Base-by-base conservation (phyloP, 2,329 filamentous ascomycete genomes). In the Lecanoromycetidae sp. region DNA sequence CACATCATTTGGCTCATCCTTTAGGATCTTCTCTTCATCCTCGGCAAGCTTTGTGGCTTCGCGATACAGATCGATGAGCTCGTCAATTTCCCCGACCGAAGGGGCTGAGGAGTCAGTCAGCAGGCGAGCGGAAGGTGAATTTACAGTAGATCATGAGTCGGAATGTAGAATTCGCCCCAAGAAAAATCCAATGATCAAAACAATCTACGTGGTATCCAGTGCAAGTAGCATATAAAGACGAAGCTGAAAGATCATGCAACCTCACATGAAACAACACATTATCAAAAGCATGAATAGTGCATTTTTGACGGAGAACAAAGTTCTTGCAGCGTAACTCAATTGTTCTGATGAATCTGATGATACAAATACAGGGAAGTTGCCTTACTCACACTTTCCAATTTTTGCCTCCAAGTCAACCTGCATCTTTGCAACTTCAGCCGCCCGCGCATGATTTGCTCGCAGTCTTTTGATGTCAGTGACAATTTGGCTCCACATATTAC, bases 1-100 rank as follows among this genome's bases (percentile, higher is more conserved):
- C 44, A 71, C 68, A 54, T 71, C 69, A 48, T 68, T 67, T 12
- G 69, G 70, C 48, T 71, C 68, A 41, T 71, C 66, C 48, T 62
- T 62, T 27, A 70, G 62, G 27, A 72, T 69, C 17, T 65, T 63
- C 52, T 64, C 65, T 53, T 72, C 70, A 35, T 70, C 66, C 50
- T 72, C 70, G 40, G 67, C 66, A 34, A 70, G 60, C 52, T 68
- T 69, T 44, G 66, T 56, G 42, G 67, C 64, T 50, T 70, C 66
- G 37, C 70, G 65, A 51, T 71, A 68, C 38, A 68, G 62, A 38
- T 56, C 59, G 51, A 71, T 67, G 17, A 72, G 62, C 42, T 67
- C 62, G 33, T 66, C 64, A 36, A 68, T 63, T 49, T 70, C 65
- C 9, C 52, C 55, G 34, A 67, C 56, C 4, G 60, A 62, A 5